A percentile compares a stretch with the other conserved stretches of the same genome.
These are phyloP conservation scores for Biancaea sappan DNA, from an alignment of 306 rosid genomes.

Conservation along the genomic window DNA sequence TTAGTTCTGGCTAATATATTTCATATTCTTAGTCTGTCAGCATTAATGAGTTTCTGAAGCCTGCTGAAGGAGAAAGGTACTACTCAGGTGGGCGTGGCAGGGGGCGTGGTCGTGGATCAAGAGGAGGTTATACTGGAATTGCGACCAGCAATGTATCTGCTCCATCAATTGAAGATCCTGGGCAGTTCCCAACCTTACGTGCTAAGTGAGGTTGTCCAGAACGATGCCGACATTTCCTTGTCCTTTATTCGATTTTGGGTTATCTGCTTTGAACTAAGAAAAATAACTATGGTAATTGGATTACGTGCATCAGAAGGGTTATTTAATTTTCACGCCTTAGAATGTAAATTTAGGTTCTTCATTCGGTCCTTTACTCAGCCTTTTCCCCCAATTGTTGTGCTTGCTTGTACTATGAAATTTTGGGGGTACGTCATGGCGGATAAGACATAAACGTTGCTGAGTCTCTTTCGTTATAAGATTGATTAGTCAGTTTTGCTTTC, in stretches of 20 bases:
- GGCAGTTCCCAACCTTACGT: conserved; percentile 85
- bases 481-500: conserved; percentile 48
- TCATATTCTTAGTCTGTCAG: conserved; percentile 61
- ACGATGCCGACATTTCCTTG: conserved; percentile 32
- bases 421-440: conserved; percentile 53
- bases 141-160: conserved; percentile 47
- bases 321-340: conserved; percentile 40
- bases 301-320: conserved; percentile 49
- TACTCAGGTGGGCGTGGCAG: conserved; percentile 77
- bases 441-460: conserved; percentile 49
- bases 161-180: conserved; percentile 84
- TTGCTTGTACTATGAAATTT: conserved; percentile 28
- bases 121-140: conserved; percentile 70
- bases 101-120: conserved; percentile 82
- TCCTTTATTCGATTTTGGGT: conserved; percentile 56
- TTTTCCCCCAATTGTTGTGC: conserved; percentile 4
- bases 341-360: conserved; percentile 66
- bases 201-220: conserved; percentile 67
- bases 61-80: conserved; percentile 76
- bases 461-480: conserved; percentile 43
- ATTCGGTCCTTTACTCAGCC: conserved; percentile 41
- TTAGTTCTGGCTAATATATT: not conserved
- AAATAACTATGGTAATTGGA: conserved; percentile 54
- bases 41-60: conserved; percentile 94
- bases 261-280: conserved; percentile 51